Evolutionary conservation across 768 basidiomycete genomes (phyloP).

Genomic region (Trametes villosa): DNA sequence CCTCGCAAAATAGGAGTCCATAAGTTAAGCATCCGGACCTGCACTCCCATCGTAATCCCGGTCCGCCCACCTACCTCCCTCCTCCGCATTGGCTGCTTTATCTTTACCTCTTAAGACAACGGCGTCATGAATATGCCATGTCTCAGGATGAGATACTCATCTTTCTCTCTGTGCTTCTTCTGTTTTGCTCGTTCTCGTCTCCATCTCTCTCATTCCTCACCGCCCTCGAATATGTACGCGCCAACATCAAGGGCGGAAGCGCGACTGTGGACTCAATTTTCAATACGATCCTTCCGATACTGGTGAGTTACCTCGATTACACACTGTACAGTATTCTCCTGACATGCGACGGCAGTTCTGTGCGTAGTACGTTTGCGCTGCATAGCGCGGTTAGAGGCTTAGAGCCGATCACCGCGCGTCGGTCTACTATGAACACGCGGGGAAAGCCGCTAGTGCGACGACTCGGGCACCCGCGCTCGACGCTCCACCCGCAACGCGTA

Average conservation of each 20-base stretch:
- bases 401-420: no score
- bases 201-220: slow-evolving; percentile 73
- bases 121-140: slow-evolving; percentile 47
- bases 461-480: slow-evolving; percentile 53
- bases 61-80: no score
- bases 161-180: slow-evolving; percentile 64
- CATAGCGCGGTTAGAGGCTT: no score
- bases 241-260: slow-evolving; percentile 47
- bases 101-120: background rate
- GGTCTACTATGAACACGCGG: slow-evolving; percentile 45
- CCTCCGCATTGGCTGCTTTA: background rate
- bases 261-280: slow-evolving; percentile 28
- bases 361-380: slow-evolving; percentile 58
- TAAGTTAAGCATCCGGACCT: slow-evolving; percentile 56
- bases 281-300: slow-evolving; percentile 46
- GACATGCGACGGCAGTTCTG: slow-evolving; percentile 54
- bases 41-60: slow-evolving; percentile 73
- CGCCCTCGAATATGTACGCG: slow-evolving; percentile 67
- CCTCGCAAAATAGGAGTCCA: slow-evolving; percentile 7
- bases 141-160: slow-evolving; percentile 64
- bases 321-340: background rate
- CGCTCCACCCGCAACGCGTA: slow-evolving; percentile 59
- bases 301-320: slow-evolving; percentile 50
- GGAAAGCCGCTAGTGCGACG: slow-evolving; percentile 61
- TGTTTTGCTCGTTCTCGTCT: slow-evolving; percentile 66